A percentile compares a stretch with the other conserved stretches of the same genome.
Evolutionary conservation across 257 asterid species (phyloP).

Genomic region (Vinca minor): DNA sequence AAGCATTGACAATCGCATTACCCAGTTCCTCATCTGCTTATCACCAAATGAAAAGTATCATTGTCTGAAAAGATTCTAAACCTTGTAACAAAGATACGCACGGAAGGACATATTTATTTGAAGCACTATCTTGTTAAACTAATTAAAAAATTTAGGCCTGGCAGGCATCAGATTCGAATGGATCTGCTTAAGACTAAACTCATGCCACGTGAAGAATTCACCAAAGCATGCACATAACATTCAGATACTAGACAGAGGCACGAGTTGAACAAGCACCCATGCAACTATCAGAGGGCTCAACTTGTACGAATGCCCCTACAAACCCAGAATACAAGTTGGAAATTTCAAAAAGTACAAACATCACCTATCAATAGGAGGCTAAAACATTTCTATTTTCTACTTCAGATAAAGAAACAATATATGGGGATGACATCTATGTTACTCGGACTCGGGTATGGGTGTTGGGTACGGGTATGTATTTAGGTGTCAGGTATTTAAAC

Average conservation of each 20-base stretch:
- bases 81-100: neutral
- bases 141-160: neutral
- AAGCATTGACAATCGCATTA: conserved; percentile 60
- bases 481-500: too few relatives aligned
- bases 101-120: neutral
- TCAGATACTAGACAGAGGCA: too few relatives aligned
- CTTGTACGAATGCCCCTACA: neutral
- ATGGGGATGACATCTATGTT: neutral
- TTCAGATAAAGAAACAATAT: neutral
- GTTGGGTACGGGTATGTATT: too few relatives aligned
- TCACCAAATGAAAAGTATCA: conserved; percentile 7
- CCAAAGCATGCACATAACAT: neutral
- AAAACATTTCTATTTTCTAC: too few relatives aligned
- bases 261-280: neutral
- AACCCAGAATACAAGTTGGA: too few relatives aligned
- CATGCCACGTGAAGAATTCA: neutral
- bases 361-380: neutral
- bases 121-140: neutral
- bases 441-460: too few relatives aligned
- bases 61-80: neutral
- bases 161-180: neutral
- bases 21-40: conserved; percentile 59
- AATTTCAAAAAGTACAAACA: neutral
- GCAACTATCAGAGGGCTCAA: neutral
- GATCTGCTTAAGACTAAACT: neutral